A percentile compares a stretch with the other conserved stretches of the same genome.
Evolutionary conservation across 2,329 filamentous ascomycete genomes (phyloP).

Genomic region (Bipolaris cookei): DNA sequence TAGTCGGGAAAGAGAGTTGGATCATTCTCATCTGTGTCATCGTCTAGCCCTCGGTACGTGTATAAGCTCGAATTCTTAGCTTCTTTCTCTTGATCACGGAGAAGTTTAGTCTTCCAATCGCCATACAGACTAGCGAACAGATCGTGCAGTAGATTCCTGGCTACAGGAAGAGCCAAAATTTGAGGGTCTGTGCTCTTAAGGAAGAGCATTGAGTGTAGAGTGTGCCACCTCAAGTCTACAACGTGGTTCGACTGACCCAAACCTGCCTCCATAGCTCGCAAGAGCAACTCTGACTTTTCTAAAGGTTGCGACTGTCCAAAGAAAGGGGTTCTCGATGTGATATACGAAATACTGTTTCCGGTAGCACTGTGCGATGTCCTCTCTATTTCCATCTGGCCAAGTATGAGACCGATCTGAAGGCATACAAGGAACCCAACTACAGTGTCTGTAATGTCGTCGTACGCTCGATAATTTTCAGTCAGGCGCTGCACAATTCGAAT

Average conservation of each 20-base stretch:
- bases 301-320: slow-evolving; percentile 30
- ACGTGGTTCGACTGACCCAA: slow-evolving; percentile 28
- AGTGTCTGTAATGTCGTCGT: slow-evolving; percentile 83
- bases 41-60: slow-evolving; percentile 79
- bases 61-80: slow-evolving; percentile 79
- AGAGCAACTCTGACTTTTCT: slow-evolving; percentile 23
- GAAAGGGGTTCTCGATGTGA: slow-evolving; percentile 42
- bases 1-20: slow-evolving; percentile 82
- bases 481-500: slow-evolving; percentile 73
- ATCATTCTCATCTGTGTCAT: slow-evolving; percentile 79
- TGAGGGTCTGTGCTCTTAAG: slow-evolving; percentile 34
- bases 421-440: slow-evolving; percentile 80
- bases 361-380: slow-evolving; percentile 19
- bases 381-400: slow-evolving; percentile 50
- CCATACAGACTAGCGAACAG: slow-evolving; percentile 76
- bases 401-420: slow-evolving; percentile 74
- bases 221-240: slow-evolving; percentile 47
- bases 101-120: slow-evolving; percentile 79
- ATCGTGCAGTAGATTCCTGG: slow-evolving; percentile 62
- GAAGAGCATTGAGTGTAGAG: slow-evolving; percentile 36
- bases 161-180: slow-evolving; percentile 15
- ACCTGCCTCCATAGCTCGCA: slow-evolving; percentile 28
- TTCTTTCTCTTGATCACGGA: slow-evolving; percentile 76
- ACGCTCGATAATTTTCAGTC: slow-evolving; percentile 72
- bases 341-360: slow-evolving; percentile 31